Conservation (phyloP, 192 early-diverging fungal genomes). For the Backusella parvicylindrica region DNA sequence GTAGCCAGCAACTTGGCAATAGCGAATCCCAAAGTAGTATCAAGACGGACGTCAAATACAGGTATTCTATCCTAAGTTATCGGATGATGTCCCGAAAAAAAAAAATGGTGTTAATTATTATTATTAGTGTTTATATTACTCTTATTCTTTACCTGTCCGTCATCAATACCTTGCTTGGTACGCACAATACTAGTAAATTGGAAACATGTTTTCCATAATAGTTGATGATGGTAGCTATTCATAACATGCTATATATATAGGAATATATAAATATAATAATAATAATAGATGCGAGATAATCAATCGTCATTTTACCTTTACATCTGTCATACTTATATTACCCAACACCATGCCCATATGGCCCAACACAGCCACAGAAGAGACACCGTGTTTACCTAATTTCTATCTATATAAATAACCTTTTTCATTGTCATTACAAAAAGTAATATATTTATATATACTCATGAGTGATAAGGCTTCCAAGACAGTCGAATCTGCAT, state of each 20-base stretch:
- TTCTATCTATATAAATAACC: not conserved
- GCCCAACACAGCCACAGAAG: constrained; percentile 60
- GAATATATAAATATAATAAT: not conserved
- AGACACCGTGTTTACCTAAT: constrained; percentile 53
- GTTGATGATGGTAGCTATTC: constrained; percentile 37
- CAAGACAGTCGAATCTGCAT: constrained; percentile 51
- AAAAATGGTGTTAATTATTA: not conserved
- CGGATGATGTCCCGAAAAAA: not conserved
- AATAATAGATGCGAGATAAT: not conserved
- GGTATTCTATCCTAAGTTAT: constrained; percentile 55
- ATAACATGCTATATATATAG: constrained; percentile 27
- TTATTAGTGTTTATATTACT: not conserved
- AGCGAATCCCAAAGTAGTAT: constrained; percentile 66
- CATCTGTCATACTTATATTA: constrained; percentile 68
- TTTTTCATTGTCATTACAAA: not conserved
- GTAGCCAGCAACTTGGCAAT: constrained; percentile 80
- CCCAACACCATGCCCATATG: constrained; percentile 53
- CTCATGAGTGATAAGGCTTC: constrained; percentile 65
- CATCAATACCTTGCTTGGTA: constrained; percentile 60
- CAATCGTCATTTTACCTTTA: constrained; percentile 41
- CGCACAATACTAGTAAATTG: constrained; percentile 60
- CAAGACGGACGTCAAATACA: constrained; percentile 71
- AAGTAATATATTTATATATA: constrained; percentile 9
- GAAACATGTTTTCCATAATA: constrained; percentile 56
- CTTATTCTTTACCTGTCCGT: constrained; percentile 49